phyloP scores from a whole-genome alignment of 225 moss, liverwort and hornwort species.

The Pseudisothecium myosuroides region DNA sequence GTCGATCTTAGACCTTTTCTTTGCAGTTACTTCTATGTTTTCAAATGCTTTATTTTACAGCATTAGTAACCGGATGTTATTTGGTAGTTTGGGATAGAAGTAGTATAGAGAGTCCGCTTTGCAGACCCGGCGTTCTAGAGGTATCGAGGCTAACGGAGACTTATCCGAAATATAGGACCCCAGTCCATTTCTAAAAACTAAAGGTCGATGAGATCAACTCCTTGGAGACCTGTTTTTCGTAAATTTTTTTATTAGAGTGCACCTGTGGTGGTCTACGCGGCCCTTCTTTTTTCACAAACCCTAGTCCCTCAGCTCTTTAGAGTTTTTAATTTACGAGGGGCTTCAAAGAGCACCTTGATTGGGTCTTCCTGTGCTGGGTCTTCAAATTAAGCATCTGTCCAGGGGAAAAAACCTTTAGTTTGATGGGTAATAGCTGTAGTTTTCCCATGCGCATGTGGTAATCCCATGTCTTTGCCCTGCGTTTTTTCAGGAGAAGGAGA shows the following conservation, averaged over 20 bases:
- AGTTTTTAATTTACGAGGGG: not conserved
- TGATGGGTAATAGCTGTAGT: not conserved
- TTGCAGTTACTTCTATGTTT: not conserved
- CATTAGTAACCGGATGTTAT: not conserved
- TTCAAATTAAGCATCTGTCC: not conserved
- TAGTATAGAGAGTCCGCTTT: not conserved
- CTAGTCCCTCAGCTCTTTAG: not conserved
- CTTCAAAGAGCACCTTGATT: not conserved
- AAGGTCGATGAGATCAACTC: not conserved
- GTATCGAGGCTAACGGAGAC: not conserved
- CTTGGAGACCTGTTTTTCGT: not conserved
- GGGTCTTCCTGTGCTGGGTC: not conserved
- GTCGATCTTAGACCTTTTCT: not conserved
- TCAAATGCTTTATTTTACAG: not conserved
- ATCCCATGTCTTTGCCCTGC: not conserved
- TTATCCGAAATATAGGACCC: not conserved
- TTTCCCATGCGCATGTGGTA: not conserved
- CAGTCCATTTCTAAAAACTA: not conserved
- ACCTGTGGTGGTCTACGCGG: not conserved
- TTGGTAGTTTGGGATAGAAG: not conserved
- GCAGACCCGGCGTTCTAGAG: not conserved
- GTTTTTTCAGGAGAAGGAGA: not conserved
- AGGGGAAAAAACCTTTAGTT: not conserved
- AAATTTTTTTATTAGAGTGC: not conserved
- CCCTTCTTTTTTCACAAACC: not conserved